Conservation (phyloP, 208 protist species). For the Herpetomonas samuelpessoai region DNA sequence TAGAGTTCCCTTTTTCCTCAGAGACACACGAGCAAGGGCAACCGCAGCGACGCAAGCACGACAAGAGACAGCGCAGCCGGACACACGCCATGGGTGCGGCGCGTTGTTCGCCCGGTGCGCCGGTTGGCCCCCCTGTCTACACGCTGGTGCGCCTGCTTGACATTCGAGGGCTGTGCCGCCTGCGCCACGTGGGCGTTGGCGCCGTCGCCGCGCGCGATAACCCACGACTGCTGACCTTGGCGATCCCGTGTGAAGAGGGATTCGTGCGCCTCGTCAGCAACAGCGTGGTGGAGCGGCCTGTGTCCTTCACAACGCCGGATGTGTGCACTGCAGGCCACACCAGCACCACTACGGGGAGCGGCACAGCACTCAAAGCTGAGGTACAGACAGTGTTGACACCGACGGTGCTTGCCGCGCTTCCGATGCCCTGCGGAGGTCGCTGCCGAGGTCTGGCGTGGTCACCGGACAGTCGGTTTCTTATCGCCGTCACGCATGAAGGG, state of each 20-base stretch:
- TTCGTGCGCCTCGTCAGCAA: constrained; percentile 39
- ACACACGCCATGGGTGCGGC: too few relatives aligned
- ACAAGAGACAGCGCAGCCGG: not conserved
- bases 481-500: constrained; percentile 47
- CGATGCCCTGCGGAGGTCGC: constrained; percentile 49
- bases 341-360: constrained; percentile 5
- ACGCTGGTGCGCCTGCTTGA: constrained; percentile 37
- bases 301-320: not conserved
- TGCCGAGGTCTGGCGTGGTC: constrained; percentile 56
- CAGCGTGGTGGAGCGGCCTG: not conserved
- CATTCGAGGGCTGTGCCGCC: constrained; percentile 31
- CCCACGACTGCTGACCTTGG: constrained; percentile 27
- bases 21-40: not conserved
- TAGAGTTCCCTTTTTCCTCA: not conserved
- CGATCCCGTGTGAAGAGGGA: constrained; percentile 55
- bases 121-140: constrained; percentile 17
- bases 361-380: not conserved
- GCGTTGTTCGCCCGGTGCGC: not conserved
- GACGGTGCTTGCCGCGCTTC: constrained; percentile 36
- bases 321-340: not conserved
- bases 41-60: not conserved
- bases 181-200: constrained; percentile 46
- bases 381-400: not conserved
- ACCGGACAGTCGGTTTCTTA: constrained; percentile 44
- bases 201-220: constrained; percentile 46